Conservation (phyloP, 78 protist species). For the Protostelium mycophagum region DNA sequence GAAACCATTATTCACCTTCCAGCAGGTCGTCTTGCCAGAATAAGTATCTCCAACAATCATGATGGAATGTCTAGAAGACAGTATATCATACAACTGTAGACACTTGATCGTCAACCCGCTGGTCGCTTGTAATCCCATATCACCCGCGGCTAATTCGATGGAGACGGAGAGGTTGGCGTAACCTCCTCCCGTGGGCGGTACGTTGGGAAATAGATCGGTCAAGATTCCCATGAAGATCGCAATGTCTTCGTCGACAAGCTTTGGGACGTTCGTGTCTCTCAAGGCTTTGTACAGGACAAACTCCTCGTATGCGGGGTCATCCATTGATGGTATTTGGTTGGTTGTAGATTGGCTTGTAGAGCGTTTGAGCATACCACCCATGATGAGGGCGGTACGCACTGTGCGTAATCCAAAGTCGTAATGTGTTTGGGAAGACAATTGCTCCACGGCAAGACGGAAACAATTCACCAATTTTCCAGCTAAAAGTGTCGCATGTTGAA, state of each 20-base stretch:
- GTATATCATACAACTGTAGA: slow-evolving; percentile 85
- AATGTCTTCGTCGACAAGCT: slow-evolving; percentile 89
- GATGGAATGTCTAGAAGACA: slow-evolving; percentile 88
- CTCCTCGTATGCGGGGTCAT: slow-evolving; percentile 39
- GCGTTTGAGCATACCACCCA: slow-evolving; percentile 91
- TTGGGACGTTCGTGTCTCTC: slow-evolving; percentile 85
- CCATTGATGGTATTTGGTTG: background rate
- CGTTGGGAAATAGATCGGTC: slow-evolving; percentile 88
- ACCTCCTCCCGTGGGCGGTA: slow-evolving; percentile 38
- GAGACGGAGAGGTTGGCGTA: slow-evolving; percentile 8
- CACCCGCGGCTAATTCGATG: slow-evolving; percentile 25
- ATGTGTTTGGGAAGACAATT: slow-evolving; percentile 91
- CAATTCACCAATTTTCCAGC: slow-evolving; percentile 91
- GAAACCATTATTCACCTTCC: slow-evolving; percentile 63
- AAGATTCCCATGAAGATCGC: slow-evolving; percentile 75
- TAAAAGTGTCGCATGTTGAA: slow-evolving; percentile 70
- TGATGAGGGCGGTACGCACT: slow-evolving; percentile 86
- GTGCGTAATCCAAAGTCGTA: slow-evolving; percentile 99
- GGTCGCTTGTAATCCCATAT: slow-evolving; percentile 20
- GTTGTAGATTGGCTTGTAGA: background rate
- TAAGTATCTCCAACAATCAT: slow-evolving; percentile 96
- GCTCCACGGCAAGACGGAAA: slow-evolving; percentile 90
- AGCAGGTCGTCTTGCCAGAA: slow-evolving; percentile 90
- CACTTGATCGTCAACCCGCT: slow-evolving; percentile 78
- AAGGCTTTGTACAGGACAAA: slow-evolving; percentile 58